Evolutionary conservation across 2,329 filamentous ascomycete genomes (phyloP).

Genomic region (Canariomyces notabilis): DNA sequence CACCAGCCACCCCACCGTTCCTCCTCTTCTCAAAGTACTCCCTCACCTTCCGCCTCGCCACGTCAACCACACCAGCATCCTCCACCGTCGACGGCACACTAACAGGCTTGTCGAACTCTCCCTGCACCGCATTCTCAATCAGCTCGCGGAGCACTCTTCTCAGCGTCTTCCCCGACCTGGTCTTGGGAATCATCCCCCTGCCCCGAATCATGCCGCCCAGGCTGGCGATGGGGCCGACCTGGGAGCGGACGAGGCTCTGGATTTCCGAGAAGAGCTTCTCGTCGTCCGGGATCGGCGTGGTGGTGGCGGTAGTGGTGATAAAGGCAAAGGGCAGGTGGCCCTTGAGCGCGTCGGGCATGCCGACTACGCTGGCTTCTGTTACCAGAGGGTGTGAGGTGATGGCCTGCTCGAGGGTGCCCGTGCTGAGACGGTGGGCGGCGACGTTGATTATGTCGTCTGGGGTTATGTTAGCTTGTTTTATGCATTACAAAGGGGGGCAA

Average conservation of each 20-base stretch:
- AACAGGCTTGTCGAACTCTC: slow-evolving; percentile 66
- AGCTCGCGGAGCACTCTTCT: slow-evolving; percentile 76
- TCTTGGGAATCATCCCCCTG: slow-evolving; percentile 84
- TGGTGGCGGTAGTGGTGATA: slow-evolving; percentile 53
- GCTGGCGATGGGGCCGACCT: slow-evolving; percentile 82
- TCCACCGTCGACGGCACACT: slow-evolving; percentile 80
- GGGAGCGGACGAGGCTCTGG: slow-evolving; percentile 65
- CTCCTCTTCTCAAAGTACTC: slow-evolving; percentile 86
- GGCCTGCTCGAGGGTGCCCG: slow-evolving; percentile 84
- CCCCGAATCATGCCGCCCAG: slow-evolving; percentile 83
- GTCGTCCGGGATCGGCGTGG: slow-evolving; percentile 44
- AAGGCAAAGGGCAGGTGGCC: slow-evolving; percentile 92
- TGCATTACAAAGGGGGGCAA: neutral
- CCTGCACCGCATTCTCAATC: slow-evolving; percentile 73
- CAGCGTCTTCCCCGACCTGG: slow-evolving; percentile 85
- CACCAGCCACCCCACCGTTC: slow-evolving; percentile 32
- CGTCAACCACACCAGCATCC: slow-evolving; percentile 67
- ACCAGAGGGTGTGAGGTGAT: slow-evolving; percentile 75
- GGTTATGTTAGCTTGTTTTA: neutral
- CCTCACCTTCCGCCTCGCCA: slow-evolving; percentile 64
- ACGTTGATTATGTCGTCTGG: slow-evolving; percentile 89
- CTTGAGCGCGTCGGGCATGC: slow-evolving; percentile 79
- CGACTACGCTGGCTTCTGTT: slow-evolving; percentile 80
- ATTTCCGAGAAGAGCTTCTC: slow-evolving; percentile 52
- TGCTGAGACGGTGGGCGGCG: slow-evolving; percentile 86